Evolutionary conservation across 768 basidiomycete genomes (phyloP).

Genomic region (Mycena epipterygia): DNA sequence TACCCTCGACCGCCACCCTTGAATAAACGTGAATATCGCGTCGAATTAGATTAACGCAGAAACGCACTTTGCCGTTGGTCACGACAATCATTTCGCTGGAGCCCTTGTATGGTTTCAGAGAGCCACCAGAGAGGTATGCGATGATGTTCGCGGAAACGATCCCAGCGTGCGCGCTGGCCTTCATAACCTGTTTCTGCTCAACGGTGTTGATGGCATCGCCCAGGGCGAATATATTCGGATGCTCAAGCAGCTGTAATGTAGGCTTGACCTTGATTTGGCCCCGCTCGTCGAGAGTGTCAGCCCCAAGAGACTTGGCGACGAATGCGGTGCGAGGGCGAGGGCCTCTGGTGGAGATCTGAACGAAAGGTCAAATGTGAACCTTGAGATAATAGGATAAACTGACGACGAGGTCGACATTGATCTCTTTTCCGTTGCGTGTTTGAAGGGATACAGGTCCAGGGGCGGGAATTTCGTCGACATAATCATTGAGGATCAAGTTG

Average conservation of each 20-base stretch:
- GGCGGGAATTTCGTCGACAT: constrained; percentile 60
- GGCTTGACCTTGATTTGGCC: constrained; percentile 61
- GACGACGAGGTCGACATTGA: constrained; percentile 74
- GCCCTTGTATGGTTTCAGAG: constrained; percentile 61
- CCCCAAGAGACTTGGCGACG: constrained; percentile 55
- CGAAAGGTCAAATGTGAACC: neutral
- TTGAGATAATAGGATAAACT: constrained; percentile 33
- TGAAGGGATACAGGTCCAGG: constrained; percentile 53
- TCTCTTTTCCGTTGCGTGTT: constrained; percentile 63
- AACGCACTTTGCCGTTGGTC: constrained; percentile 64
- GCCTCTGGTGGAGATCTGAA: constrained; percentile 55
- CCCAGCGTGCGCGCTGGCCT: constrained; percentile 57
- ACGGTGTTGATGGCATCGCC: constrained; percentile 69
- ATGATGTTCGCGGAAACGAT: constrained; percentile 65
- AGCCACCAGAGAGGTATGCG: constrained; percentile 41
- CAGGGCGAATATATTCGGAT: constrained; percentile 66
- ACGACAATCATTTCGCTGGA: constrained; percentile 67
- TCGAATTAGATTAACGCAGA: neutral
- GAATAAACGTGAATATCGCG: neutral
- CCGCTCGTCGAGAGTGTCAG: constrained; percentile 46
- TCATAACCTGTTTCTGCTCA: constrained; percentile 69
- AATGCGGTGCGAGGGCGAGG: constrained; percentile 67
- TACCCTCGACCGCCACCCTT: constrained; percentile 53
- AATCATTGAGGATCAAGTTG: constrained; percentile 66
- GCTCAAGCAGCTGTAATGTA: constrained; percentile 62